Evolutionary conservation across 2,329 filamentous ascomycete genomes (phyloP), one percentile per base, ranked within the genome.

Genomic region (Ophioceras dolichostomum): DNA sequence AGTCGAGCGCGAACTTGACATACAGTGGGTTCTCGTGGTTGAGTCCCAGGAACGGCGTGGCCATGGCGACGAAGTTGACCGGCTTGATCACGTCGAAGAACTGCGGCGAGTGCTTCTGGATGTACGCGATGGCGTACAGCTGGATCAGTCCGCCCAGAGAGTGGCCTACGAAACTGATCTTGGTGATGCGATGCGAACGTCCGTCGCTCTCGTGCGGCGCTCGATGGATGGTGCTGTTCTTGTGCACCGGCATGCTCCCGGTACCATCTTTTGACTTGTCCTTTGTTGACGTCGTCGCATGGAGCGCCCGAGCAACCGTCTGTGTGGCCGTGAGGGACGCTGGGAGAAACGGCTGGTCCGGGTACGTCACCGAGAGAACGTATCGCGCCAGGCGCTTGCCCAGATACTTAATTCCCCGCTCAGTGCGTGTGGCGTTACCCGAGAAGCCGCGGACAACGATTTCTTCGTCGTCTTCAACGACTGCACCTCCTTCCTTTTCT

Each of bases 1-100:
- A 94, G 55, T 98, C 91, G 4, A 98, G 66, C 0, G 91, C 91
- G 56, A 98, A 96, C 51, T 88, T 94, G 58, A 98, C 84, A 55
- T 98, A 98, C 39, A 96, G 69, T 0, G 91, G 91, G 49, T 98
- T 98, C 54, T 98, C 91, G 54, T 98, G 95, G 57, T 89, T 96
- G 27, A 96, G 64, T 0, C 89, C 89, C 1, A 96, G 63, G 46
- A 95, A 86, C 0, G 89, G 89, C 1, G 88, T 81, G 13, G 89
- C 88, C 47, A 96, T 64, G 20, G 83, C 71, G 45, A 96, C 81
- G 52, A 96, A 96, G 54, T 95, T 95, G 54, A 94, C 67, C 0
- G 89, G 89, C 45, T 77, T 73, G 49, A 95, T 94, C 5, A 77
- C 64, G 35, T 88, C 72, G 49, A 96, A 96, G 55, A 96, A 96